Conservation (phyloP, 805 yeast genomes). For the Spathaspora gorwiae region DNA sequence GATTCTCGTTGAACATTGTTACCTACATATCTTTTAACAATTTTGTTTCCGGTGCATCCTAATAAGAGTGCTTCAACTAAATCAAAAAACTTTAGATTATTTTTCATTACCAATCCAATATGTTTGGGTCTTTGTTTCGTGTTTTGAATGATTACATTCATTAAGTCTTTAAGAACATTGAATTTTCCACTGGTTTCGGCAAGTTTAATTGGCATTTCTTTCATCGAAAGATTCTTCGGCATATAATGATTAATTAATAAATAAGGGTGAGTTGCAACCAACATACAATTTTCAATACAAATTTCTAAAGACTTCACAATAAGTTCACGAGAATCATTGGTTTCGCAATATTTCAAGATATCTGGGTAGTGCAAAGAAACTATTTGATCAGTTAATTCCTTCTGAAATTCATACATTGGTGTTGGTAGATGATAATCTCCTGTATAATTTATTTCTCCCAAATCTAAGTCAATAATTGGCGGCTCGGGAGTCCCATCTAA, state of each 20-base stretch:
- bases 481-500: slow-evolving; percentile 85
- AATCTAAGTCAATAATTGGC: slow-evolving; percentile 54
- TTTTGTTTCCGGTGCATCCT: slow-evolving; percentile 47
- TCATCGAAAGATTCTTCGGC: slow-evolving; percentile 71
- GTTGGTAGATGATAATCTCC: slow-evolving; percentile 77
- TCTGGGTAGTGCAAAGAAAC: slow-evolving; percentile 89
- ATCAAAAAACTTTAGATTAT: slow-evolving; percentile 63
- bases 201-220: slow-evolving; percentile 66
- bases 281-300: slow-evolving; percentile 68
- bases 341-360: slow-evolving; percentile 79
- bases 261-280: slow-evolving; percentile 87
- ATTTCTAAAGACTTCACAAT: slow-evolving; percentile 73
- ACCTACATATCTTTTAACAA: slow-evolving; percentile 59
- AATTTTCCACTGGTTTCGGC: slow-evolving; percentile 85
- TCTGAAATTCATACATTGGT: slow-evolving; percentile 82
- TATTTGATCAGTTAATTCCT: slow-evolving; percentile 85
- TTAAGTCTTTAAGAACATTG: slow-evolving; percentile 58
- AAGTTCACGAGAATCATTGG: slow-evolving; percentile 45
- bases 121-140: slow-evolving; percentile 31
- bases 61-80: slow-evolving; percentile 65
- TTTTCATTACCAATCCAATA: slow-evolving; percentile 66
- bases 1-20: slow-evolving; percentile 49
- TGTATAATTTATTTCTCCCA: slow-evolving; percentile 41
- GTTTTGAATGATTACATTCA: slow-evolving; percentile 47
- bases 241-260: slow-evolving; percentile 76